Evolutionary conservation across 2,329 filamentous ascomycete genomes (phyloP).

Genomic region (Chaetoscypha palmicola): DNA sequence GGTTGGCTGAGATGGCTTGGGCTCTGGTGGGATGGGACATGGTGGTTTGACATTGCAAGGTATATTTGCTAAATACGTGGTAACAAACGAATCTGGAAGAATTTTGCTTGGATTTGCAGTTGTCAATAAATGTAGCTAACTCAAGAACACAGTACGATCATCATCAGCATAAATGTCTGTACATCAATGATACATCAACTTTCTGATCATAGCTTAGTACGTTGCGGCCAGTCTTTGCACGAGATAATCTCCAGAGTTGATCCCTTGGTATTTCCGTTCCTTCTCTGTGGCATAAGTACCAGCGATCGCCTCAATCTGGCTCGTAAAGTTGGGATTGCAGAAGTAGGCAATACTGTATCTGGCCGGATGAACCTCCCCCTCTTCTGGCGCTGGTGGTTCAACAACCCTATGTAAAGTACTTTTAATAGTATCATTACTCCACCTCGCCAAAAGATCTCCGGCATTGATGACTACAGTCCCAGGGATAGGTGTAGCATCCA

Average conservation of each 20-base stretch:
- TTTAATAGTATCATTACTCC: conserved; percentile 88
- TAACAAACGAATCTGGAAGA: background rate
- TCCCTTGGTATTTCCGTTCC: conserved; percentile 68
- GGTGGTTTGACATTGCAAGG: background rate
- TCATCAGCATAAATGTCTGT: background rate
- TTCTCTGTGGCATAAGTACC: conserved; percentile 52
- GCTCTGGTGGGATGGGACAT: conserved; percentile 18
- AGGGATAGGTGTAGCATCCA: conserved; percentile 75
- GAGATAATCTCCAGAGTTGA: conserved; percentile 77
- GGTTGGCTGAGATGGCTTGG: conserved; percentile 14
- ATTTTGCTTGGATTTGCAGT: background rate
- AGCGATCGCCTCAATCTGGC: conserved; percentile 57
- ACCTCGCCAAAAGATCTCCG: conserved; percentile 76
- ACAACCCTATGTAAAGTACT: conserved; percentile 87
- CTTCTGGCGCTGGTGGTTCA: conserved; percentile 61
- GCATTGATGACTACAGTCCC: conserved; percentile 84
- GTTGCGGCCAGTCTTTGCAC: conserved; percentile 72
- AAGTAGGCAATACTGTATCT: conserved; percentile 85
- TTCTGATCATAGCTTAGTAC: conserved; percentile 36
- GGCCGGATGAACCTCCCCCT: conserved; percentile 55
- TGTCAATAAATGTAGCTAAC: background rate
- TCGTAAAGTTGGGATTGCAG: conserved; percentile 61
- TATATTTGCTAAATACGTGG: background rate
- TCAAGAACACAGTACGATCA: background rate
- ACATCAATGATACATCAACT: background rate